A percentile compares a stretch with the other conserved stretches of the same genome.
Evolutionary conservation across 2,329 filamentous ascomycete genomes (phyloP).

Genomic region (Juglanconis sp.): DNA sequence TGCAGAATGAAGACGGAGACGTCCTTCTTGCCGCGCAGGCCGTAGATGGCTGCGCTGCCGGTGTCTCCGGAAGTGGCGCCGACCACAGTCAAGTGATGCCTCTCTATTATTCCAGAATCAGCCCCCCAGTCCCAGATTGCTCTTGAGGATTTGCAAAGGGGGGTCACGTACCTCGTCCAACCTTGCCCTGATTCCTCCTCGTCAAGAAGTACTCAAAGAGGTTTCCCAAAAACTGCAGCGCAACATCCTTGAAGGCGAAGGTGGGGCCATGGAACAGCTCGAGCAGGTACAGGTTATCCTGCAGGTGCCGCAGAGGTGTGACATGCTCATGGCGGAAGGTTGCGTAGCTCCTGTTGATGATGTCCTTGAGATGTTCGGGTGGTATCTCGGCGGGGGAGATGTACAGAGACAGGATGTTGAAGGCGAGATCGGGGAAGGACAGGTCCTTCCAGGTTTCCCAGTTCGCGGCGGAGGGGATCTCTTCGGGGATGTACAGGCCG

Average conservation of each 20-base stretch:
- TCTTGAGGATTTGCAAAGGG: neutral
- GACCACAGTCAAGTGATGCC: conserved; percentile 81
- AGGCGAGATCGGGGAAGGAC: conserved; percentile 77
- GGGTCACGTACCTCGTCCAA: conserved; percentile 44
- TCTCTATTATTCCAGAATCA: conserved; percentile 42
- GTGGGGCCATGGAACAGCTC: conserved; percentile 97
- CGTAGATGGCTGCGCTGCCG: conserved; percentile 93
- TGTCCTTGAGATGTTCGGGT: conserved; percentile 70
- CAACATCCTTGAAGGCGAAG: conserved; percentile 94
- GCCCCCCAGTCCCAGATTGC: neutral
- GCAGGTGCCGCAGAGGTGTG: conserved; percentile 75
- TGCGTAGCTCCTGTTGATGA: conserved; percentile 81
- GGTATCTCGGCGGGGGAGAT: conserved; percentile 84
- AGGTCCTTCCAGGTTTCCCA: conserved; percentile 71
- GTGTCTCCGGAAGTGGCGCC: conserved; percentile 87
- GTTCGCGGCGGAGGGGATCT: conserved; percentile 57
- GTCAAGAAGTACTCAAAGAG: conserved; percentile 86
- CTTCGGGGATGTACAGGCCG: conserved; percentile 84
- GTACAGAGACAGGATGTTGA: conserved; percentile 82
- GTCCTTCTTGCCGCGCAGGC: conserved; percentile 91
- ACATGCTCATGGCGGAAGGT: conserved; percentile 80
- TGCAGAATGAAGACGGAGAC: conserved; percentile 94
- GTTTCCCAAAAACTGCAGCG: conserved; percentile 93
- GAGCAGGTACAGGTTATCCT: conserved; percentile 77
- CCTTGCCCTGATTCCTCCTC: conserved; percentile 68